A percentile compares a stretch with the other conserved stretches of the same genome.
phyloP scores from a whole-genome alignment of 2,329 filamentous ascomycete genomes.

The Fusarium sp. region DNA sequence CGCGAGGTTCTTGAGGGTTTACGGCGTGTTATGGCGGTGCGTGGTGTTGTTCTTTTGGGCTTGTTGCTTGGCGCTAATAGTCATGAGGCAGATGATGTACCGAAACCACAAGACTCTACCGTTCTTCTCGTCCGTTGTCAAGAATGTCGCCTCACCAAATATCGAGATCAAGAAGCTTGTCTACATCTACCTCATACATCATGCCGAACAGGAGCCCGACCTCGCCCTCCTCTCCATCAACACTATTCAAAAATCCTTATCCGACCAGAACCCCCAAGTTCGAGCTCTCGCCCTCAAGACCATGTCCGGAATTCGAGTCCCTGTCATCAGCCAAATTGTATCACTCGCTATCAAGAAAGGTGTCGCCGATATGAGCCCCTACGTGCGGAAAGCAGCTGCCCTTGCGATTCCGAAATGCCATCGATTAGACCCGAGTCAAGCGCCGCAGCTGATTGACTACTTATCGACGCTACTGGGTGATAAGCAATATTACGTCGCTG shows the following conservation, averaged over 20 bases:
- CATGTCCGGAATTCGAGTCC: conserved; percentile 97
- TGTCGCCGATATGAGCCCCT: conserved; percentile 91
- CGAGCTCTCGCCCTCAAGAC: conserved; percentile 92
- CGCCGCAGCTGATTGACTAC: conserved; percentile 87
- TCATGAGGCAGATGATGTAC: conserved; percentile 85
- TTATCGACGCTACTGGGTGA: conserved; percentile 83
- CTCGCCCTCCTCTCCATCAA: conserved; percentile 97
- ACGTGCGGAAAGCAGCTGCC: conserved; percentile 92
- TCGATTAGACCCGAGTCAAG: conserved; percentile 84
- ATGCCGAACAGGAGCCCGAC: conserved; percentile 96
- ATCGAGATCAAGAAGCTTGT: conserved; percentile 98
- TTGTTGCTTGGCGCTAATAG: conserved; percentile 11
- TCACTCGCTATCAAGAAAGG: conserved; percentile 96
- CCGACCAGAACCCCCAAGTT: conserved; percentile 89
- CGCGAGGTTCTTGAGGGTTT: conserved; percentile 93
- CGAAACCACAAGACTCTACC: conserved; percentile 86
- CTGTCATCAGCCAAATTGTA: conserved; percentile 97
- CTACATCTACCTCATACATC: conserved; percentile 97
- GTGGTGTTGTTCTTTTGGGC: conserved; percentile 43
- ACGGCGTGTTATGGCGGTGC: conserved; percentile 87
- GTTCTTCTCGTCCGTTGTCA: conserved; percentile 98
- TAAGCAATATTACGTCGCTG: conserved; percentile 96
- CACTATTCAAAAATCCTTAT: conserved; percentile 97
- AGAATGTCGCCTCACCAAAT: conserved; percentile 95
- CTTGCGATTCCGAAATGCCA: conserved; percentile 97